phyloP scores from a whole-genome alignment of 176 grass and related monocot species.

The Lolium rigidum region DNA sequence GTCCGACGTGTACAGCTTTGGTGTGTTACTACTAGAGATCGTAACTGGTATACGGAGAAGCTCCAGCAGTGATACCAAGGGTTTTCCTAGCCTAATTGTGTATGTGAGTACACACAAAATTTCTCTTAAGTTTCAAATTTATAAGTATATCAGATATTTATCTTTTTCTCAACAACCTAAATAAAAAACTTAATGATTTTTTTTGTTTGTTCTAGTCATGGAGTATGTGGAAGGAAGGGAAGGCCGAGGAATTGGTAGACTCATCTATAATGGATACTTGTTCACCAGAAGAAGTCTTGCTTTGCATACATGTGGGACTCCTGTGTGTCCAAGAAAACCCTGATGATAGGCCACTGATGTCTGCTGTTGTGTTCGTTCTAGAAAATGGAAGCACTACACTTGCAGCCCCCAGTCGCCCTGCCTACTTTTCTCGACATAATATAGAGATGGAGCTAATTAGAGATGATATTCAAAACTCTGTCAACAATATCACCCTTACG shows the following conservation, averaged over 20 bases:
- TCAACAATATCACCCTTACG: neutral
- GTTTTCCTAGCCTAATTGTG: constrained; percentile 50
- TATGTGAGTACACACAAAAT: constrained; percentile 37
- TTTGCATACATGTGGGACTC: neutral
- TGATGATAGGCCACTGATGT: neutral
- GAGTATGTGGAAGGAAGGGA: constrained; percentile 1
- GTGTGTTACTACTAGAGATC: constrained; percentile 53
- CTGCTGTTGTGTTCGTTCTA: neutral
- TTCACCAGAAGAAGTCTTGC: neutral
- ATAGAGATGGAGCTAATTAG: neutral
- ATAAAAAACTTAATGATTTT: too few species aligned
- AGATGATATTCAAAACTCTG: neutral
- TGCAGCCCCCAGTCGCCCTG: neutral
- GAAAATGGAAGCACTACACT: neutral
- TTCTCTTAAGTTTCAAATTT: neutral
- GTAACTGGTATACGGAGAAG: constrained; percentile 51
- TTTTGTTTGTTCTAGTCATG: neutral
- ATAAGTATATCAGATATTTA: too few species aligned
- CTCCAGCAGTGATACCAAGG: neutral
- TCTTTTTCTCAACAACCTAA: too few species aligned
- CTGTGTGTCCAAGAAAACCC: constrained; percentile 12
- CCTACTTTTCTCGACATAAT: neutral
- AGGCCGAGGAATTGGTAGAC: neutral
- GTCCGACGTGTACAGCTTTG: constrained; percentile 66
- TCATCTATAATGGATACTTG: neutral